Percentiles rank a stretch among this genome's conserved stretches.
phyloP scores from a whole-genome alignment of 768 basidiomycete species.

The Coprinopsis strossmayeri region DNA sequence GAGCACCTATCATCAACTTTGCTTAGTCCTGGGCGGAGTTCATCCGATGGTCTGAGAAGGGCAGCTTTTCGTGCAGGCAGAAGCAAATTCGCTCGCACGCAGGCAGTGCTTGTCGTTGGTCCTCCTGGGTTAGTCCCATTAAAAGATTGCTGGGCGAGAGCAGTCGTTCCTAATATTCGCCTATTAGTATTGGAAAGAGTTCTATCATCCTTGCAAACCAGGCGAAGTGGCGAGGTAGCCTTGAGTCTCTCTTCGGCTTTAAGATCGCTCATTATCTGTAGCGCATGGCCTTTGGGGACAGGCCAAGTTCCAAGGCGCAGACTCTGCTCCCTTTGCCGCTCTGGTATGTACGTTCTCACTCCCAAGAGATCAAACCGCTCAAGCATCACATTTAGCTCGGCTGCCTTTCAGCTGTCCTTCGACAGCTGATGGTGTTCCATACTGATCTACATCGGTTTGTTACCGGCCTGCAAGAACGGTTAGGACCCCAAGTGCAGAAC shows the following conservation, averaged over 20 bases:
- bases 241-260: too few relatives aligned
- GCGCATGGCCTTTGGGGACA: slow-evolving; percentile 74
- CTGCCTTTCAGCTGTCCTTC: slow-evolving; percentile 63
- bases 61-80: slow-evolving; percentile 33
- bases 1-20: slow-evolving; percentile 22
- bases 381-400: slow-evolving; percentile 42
- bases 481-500: slow-evolving; percentile 67
- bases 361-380: slow-evolving; percentile 5
- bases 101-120: slow-evolving; percentile 56
- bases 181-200: slow-evolving; percentile 60
- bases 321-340: slow-evolving; percentile 64
- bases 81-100: slow-evolving; percentile 42
- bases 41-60: slow-evolving; percentile 38
- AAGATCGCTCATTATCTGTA: too few relatives aligned
- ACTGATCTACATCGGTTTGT: slow-evolving; percentile 67
- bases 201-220: slow-evolving; percentile 64
- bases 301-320: slow-evolving; percentile 61
- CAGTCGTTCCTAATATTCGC: neutral
- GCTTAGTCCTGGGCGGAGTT: slow-evolving; percentile 27
- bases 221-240: slow-evolving; percentile 60
- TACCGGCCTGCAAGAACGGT: slow-evolving; percentile 43
- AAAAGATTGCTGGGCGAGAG: too few relatives aligned
- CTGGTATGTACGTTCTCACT: slow-evolving; percentile 29
- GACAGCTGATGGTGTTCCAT: slow-evolving; percentile 70
- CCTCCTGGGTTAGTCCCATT: slow-evolving; percentile 47